phyloP scores from a whole-genome alignment of 73 alveolate genomes.

The Stentor coeruleus region DNA sequence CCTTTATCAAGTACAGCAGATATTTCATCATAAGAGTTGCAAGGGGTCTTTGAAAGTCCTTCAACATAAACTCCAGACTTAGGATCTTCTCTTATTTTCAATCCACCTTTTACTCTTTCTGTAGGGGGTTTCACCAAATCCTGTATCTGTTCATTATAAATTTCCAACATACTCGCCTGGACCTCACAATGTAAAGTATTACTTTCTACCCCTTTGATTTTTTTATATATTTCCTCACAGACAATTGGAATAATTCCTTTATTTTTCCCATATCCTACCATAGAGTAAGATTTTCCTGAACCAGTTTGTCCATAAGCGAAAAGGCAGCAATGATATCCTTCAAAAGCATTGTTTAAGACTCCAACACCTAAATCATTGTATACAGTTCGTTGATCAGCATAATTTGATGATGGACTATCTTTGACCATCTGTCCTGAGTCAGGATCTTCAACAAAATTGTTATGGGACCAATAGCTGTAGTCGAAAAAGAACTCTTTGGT shows the following conservation, averaged over 20 bases:
- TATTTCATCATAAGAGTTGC: constrained; percentile 80
- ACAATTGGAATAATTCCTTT: constrained; percentile 92
- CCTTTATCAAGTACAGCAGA: too few species aligned
- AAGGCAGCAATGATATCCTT: constrained; percentile 93
- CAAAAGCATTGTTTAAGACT: constrained; percentile 82
- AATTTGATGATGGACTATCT: too few species aligned
- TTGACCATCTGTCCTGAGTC: too few species aligned
- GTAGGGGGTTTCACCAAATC: constrained; percentile 59
- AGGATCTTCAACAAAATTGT: too few species aligned
- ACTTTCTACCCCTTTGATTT: constrained; percentile 63
- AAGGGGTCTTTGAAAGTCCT: constrained; percentile 85
- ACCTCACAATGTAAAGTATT: constrained; percentile 78
- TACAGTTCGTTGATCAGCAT: constrained; percentile 88
- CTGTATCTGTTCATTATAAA: constrained; percentile 67
- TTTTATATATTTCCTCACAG: constrained; percentile 86
- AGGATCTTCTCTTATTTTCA: constrained; percentile 46
- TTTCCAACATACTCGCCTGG: too few species aligned
- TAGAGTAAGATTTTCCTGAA: constrained; percentile 82
- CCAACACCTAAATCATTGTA: constrained; percentile 77
- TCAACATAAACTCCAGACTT: constrained; percentile 55
- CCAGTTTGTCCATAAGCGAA: constrained; percentile 97
- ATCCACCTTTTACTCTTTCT: constrained; percentile 53
- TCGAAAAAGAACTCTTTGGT: constrained; percentile 90
- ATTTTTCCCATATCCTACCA: constrained; percentile 91
- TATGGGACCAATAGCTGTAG: constrained; percentile 96